Evolutionary conservation across 1,284 basidiomycete genomes (phyloP), one percentile per base, ranked within the genome.

Genomic region (Lentinula novae-zelandiae): DNA sequence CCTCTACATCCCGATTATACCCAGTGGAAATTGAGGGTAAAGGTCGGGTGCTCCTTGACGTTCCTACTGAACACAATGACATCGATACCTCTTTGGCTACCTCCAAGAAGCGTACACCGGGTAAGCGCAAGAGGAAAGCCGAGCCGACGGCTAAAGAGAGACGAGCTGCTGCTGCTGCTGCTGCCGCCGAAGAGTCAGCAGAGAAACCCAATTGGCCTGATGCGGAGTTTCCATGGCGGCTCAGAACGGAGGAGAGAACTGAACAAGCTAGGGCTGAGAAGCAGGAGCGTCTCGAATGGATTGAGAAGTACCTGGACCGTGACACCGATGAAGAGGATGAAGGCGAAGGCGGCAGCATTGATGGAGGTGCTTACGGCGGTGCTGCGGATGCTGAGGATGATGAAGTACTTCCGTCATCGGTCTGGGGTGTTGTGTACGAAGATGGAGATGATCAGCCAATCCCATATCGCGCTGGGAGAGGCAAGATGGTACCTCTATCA

Each of bases 181-280:
- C 67, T 33, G 66, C 64, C 27, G 60, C 64, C n/a, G 63, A 61
- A n/a, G 75, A 75, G 39, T 59, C 40, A 13, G 61, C 56, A 1
- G 71, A 79, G 31, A 78, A 73, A 59, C 87, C 89, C 8, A 86
- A 89, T 68, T 93, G 90, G 90, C 84, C 86, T 7, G 90, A 93
- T 67, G 65, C 76, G 12, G 82, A 84, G 68, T 90, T 91, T 66
- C 90, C 90, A 15, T 93, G 90, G 90, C 78, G 80, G 55, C 68
- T 86, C 64, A 76, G 85, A 57, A 75, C 73, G 17, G 78, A 83
- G 64, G 82, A 87, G 69, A 77, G 81, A 44, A 73, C 75, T 17
- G 81, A 84, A 49, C 65, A 76, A 53, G 75, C 77, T 31, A 81
- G 78, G 66, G 76, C 78, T 53, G 79, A 85, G 66, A 78, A 83